phyloP scores from a whole-genome alignment of 257 asterid species.

The Ballota nigra region DNA sequence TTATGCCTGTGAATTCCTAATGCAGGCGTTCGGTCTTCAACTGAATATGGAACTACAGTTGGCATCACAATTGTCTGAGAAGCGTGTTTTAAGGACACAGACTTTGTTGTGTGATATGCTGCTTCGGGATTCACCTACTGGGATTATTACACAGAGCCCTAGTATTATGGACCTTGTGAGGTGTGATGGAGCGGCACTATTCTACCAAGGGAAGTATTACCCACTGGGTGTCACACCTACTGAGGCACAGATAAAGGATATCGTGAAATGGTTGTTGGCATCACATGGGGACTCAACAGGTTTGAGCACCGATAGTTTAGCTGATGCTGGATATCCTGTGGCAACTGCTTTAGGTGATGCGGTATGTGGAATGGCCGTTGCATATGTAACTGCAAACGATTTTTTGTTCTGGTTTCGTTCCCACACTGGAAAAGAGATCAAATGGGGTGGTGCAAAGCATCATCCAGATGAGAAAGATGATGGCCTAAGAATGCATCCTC shows the following conservation, averaged over 20 bases:
- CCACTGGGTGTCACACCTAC: slow-evolving; percentile 70
- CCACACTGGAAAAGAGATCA: slow-evolving; percentile 74
- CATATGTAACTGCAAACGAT: slow-evolving; percentile 61
- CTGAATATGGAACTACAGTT: slow-evolving; percentile 80
- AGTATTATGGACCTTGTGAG: slow-evolving; percentile 82
- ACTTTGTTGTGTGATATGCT: slow-evolving; percentile 87
- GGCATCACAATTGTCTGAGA: slow-evolving; percentile 66
- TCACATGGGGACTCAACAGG: slow-evolving; percentile 78
- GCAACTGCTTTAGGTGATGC: slow-evolving; percentile 72
- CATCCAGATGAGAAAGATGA: slow-evolving; percentile 81
- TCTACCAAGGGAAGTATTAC: slow-evolving; percentile 61
- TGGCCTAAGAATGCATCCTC: slow-evolving; percentile 84
- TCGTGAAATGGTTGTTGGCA: slow-evolving; percentile 62
- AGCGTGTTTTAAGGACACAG: slow-evolving; percentile 74
- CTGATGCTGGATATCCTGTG: slow-evolving; percentile 77
- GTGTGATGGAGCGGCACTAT: slow-evolving; percentile 83
- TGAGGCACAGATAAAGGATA: slow-evolving; percentile 69
- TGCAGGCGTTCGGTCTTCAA: slow-evolving; percentile 91
- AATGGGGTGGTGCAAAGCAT: slow-evolving; percentile 97
- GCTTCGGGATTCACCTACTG: slow-evolving; percentile 75
- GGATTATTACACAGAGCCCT: slow-evolving; percentile 74
- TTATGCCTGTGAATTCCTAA: slow-evolving; percentile 82
- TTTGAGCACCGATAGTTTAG: slow-evolving; percentile 81
- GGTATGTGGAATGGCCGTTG: slow-evolving; percentile 90
- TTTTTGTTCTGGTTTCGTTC: slow-evolving; percentile 87